A percentile compares a stretch with the other conserved stretches of the same genome.
These are phyloP conservation scores for Triadica sebifera DNA, from an alignment of 345 rosid species.

Conservation along the genomic window DNA sequence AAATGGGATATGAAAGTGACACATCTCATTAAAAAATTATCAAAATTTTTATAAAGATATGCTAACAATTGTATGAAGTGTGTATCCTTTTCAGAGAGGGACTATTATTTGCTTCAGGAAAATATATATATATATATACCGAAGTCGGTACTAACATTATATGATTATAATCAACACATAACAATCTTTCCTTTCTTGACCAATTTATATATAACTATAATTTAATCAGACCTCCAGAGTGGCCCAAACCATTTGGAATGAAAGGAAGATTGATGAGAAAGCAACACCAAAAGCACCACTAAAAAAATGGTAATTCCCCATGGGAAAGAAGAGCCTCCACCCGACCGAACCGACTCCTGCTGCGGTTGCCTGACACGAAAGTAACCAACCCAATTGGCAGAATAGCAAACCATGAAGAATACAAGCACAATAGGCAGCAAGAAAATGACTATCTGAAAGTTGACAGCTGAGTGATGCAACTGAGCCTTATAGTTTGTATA, in stretches of 20 bases:
- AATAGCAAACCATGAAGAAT: slow-evolving; percentile 29
- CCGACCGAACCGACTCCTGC: neutral
- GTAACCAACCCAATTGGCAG: slow-evolving; percentile 19
- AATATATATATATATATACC: too few species aligned
- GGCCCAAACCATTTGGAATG: slow-evolving; percentile 54
- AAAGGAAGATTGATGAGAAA: slow-evolving; percentile 53
- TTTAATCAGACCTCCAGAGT: slow-evolving; percentile 23
- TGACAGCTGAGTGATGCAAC: slow-evolving; percentile 27
- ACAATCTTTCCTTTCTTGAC: too few species aligned
- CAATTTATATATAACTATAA: too few species aligned
- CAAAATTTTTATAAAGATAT: too few species aligned
- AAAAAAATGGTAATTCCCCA: slow-evolving; percentile 46
- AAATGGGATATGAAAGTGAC: too few species aligned
- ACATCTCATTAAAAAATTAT: too few species aligned
- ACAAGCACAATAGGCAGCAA: slow-evolving; percentile 39
- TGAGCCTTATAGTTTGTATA: slow-evolving; percentile 32
- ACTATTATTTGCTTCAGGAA: too few species aligned
- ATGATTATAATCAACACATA: too few species aligned
- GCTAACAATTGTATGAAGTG: too few species aligned
- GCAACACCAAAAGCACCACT: slow-evolving; percentile 38
- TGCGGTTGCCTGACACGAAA: slow-evolving; percentile 14
- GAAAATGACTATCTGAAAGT: slow-evolving; percentile 39
- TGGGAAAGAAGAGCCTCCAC: slow-evolving; percentile 29
- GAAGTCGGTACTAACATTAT: too few species aligned
- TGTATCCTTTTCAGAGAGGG: too few species aligned